Evolutionary conservation across 2,329 filamentous ascomycete genomes (phyloP).

Genomic region (Pyricularia sp.): DNA sequence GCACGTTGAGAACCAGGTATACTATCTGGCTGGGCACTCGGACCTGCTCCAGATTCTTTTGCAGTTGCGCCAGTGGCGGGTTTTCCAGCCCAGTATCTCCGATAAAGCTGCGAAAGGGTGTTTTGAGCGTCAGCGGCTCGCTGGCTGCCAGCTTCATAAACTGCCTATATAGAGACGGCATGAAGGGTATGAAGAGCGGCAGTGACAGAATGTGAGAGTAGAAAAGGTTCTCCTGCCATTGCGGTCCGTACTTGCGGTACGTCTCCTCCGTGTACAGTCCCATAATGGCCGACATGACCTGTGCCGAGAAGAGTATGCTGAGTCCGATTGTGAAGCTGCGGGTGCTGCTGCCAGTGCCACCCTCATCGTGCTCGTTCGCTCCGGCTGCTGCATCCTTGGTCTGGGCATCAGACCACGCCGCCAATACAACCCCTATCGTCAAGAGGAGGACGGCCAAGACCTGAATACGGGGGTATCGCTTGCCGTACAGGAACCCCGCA

Average conservation of each 20-base stretch:
- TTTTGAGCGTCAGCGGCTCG: constrained; percentile 43
- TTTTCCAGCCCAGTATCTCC: constrained; percentile 15
- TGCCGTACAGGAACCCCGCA: constrained; percentile 81
- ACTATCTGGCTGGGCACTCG: constrained; percentile 59
- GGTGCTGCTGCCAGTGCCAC: constrained; percentile 15
- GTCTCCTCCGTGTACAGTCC: constrained; percentile 90
- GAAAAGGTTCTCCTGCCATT: constrained; percentile 95
- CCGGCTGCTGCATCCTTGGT: constrained; percentile 54
- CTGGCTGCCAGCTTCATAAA: constrained; percentile 56
- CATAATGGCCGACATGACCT: constrained; percentile 87
- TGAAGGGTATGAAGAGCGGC: constrained; percentile 66
- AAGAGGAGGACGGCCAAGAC: constrained; percentile 73
- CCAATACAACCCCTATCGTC: constrained; percentile 76
- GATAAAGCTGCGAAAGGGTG: neutral
- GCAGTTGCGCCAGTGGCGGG: constrained; percentile 24
- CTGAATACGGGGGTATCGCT: constrained; percentile 72
- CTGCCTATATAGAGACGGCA: constrained; percentile 54
- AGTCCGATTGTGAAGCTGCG: constrained; percentile 59
- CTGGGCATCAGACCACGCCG: constrained; percentile 82
- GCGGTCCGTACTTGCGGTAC: constrained; percentile 74
- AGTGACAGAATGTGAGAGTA: constrained; percentile 72
- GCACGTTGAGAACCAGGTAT: constrained; percentile 64
- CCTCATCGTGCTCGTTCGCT: constrained; percentile 3
- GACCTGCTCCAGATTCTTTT: constrained; percentile 26
- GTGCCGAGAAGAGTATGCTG: constrained; percentile 73